Conservation (phyloP, 1,284 basidiomycete species). For the Ganoderma lucidum region DNA sequence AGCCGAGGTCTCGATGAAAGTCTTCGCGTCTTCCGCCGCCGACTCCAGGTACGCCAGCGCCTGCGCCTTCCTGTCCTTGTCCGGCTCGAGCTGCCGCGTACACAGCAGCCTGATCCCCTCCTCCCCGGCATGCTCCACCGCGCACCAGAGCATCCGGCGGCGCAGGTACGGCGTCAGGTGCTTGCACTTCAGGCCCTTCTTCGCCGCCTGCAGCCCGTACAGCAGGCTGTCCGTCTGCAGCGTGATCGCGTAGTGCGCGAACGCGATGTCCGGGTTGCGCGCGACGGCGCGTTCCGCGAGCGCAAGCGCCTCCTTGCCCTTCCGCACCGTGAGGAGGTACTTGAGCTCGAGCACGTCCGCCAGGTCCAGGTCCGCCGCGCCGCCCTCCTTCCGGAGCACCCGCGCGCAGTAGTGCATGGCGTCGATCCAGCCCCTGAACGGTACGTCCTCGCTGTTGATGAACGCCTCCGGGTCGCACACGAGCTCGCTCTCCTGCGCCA, state of each 20-base stretch:
- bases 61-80: not conserved
- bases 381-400: not conserved
- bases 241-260: slow-evolving; percentile 2
- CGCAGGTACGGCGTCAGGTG: slow-evolving; percentile 8
- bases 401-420: not conserved
- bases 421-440: not conserved
- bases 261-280: slow-evolving; percentile 9
- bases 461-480: not conserved
- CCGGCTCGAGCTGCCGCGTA: not conserved
- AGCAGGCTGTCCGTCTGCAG: not conserved
- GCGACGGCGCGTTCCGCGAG: not conserved
- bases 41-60: not conserved
- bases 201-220: slow-evolving; percentile 9
- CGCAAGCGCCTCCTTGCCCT: not conserved
- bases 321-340: not conserved
- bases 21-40: not conserved
- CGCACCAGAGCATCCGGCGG: slow-evolving; percentile 9
- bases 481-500: slow-evolving; percentile 4
- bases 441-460: not conserved
- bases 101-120: not conserved
- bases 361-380: not conserved
- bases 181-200: slow-evolving; percentile 7
- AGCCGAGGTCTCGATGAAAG: slow-evolving; percentile 5
- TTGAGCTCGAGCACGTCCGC: slow-evolving; percentile 12
- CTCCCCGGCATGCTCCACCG: not conserved